A percentile compares a stretch with the other conserved stretches of the same genome.
Conservation (phyloP, 257 asterid species). For the Echium plantagineum region DNA sequence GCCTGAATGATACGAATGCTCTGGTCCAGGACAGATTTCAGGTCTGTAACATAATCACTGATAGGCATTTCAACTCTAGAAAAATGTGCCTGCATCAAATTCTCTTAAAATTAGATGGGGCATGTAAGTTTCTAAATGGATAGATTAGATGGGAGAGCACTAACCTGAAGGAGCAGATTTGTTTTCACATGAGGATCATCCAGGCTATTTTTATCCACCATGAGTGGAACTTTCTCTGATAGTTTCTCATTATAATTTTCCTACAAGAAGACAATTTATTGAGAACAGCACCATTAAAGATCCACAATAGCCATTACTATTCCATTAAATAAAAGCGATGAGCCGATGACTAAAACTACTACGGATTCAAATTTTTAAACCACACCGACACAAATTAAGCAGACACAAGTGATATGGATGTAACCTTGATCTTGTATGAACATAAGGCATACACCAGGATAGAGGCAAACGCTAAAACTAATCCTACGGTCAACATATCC, state of each 20-base stretch:
- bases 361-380: too few relatives aligned
- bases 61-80: slow-evolving; percentile 72
- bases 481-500: neutral
- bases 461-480: neutral
- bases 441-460: neutral
- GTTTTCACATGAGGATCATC: slow-evolving; percentile 99
- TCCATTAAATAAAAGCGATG: too few relatives aligned
- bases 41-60: slow-evolving; percentile 85
- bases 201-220: slow-evolving; percentile 72
- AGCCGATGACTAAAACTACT: too few relatives aligned
- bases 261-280: slow-evolving; percentile 19
- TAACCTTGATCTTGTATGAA: neutral
- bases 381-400: too few relatives aligned
- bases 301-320: too few relatives aligned
- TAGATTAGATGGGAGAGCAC: slow-evolving; percentile 12
- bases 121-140: neutral
- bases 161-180: slow-evolving; percentile 90
- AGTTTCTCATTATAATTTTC: slow-evolving; percentile 73
- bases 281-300: neutral
- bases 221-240: slow-evolving; percentile 54
- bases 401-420: too few relatives aligned
- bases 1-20: slow-evolving; percentile 95
- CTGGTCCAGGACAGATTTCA: slow-evolving; percentile 93
- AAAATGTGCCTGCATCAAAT: slow-evolving; percentile 69
- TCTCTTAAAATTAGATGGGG: neutral